A percentile compares a stretch with the other conserved stretches of the same genome.
Evolutionary conservation across 140 eudicot genomes (phyloP).

Genomic region (Oenanthe javanica): DNA sequence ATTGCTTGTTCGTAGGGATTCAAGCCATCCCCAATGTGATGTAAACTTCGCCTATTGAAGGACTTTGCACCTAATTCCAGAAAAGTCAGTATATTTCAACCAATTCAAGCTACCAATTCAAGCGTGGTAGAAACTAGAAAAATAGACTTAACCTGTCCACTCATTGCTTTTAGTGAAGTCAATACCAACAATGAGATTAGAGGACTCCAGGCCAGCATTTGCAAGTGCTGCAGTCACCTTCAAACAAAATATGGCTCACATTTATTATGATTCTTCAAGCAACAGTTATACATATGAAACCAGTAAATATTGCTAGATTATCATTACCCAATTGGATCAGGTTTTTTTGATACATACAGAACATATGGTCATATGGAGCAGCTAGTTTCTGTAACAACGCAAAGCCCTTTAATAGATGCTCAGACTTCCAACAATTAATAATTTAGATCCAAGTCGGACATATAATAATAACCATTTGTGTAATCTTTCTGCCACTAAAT

Average conservation of each 20-base stretch:
- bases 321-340: background rate
- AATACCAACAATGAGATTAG: conserved; percentile 87
- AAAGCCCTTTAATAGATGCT: background rate
- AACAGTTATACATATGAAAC: background rate
- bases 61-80: conserved; percentile 57
- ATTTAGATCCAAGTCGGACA: background rate
- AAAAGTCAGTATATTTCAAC: conserved; percentile 22
- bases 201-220: conserved; percentile 95
- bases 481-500: background rate
- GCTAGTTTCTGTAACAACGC: background rate
- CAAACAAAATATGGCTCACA: conserved; percentile 4
- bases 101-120: background rate
- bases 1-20: conserved; percentile 91
- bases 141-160: conserved; percentile 72
- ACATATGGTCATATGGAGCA: background rate
- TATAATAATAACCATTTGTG: background rate
- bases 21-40: conserved; percentile 55
- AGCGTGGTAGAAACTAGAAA: background rate
- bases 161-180: conserved; percentile 99
- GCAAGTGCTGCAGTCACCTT: conserved; percentile 91
- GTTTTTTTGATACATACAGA: background rate
- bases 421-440: background rate
- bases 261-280: background rate
- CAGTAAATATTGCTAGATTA: background rate
- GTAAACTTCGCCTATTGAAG: conserved; percentile 65